Evolutionary conservation across 2,329 filamentous ascomycete species (phyloP).

Genomic region (Blumeria graminis): DNA sequence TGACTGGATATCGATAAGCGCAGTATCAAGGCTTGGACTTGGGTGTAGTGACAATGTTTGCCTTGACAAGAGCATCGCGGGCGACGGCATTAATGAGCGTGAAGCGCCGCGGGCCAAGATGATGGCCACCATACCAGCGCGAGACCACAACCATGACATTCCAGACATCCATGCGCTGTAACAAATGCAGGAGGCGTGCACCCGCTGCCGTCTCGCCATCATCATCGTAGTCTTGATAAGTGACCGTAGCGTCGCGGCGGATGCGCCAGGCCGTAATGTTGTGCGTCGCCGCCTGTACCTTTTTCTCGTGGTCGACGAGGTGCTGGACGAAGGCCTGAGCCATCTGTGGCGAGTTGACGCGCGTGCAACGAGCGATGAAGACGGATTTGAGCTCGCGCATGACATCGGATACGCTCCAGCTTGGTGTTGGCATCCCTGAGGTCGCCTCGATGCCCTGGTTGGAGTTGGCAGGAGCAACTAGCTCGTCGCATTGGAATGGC

Average conservation of each 20-base stretch:
- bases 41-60: constrained; percentile 27
- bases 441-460: not conserved
- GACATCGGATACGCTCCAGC: constrained; percentile 53
- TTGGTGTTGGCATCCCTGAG: constrained; percentile 10
- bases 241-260: constrained; percentile 21
- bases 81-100: constrained; percentile 72
- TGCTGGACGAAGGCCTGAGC: constrained; percentile 49
- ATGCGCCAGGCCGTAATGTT: constrained; percentile 94
- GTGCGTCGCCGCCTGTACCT: constrained; percentile 67
- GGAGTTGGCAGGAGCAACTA: not conserved
- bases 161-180: constrained; percentile 92
- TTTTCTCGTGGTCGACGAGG: constrained; percentile 60
- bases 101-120: constrained; percentile 73
- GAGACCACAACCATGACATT: constrained; percentile 81
- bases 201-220: constrained; percentile 90
- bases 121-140: constrained; percentile 83
- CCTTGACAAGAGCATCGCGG: constrained; percentile 59
- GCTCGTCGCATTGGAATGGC: constrained; percentile 4
- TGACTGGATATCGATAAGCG: too few species aligned
- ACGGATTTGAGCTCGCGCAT: constrained; percentile 66
- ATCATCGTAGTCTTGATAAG: constrained; percentile 80
- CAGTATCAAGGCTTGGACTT: not conserved
- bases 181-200: constrained; percentile 58
- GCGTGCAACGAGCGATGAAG: constrained; percentile 58
- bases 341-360: constrained; percentile 42